Evolutionary conservation across 2,329 filamentous ascomycete genomes (phyloP).

Genomic region (Chrysoporthe deuterocubensis): DNA sequence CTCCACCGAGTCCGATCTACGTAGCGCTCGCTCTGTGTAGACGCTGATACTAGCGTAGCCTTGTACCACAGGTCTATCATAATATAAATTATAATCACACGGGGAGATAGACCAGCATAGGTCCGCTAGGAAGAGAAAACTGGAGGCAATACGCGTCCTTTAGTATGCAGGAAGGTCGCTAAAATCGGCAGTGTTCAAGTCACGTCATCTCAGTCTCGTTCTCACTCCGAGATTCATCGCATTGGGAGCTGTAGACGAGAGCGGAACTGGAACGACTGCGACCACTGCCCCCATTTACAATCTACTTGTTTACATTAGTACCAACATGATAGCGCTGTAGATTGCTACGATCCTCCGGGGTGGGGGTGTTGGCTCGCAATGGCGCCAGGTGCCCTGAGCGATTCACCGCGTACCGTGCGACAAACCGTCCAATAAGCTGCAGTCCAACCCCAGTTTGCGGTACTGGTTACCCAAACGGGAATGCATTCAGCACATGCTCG

Average conservation of each 20-base stretch:
- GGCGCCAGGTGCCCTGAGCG: too few species aligned
- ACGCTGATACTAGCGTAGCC: too few species aligned
- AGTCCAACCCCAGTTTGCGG: neutral
- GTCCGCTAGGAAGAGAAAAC: neutral
- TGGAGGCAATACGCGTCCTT: neutral
- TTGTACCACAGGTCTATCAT: too few species aligned
- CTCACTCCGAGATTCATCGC: neutral
- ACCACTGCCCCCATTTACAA: neutral
- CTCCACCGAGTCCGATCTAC: too few species aligned
- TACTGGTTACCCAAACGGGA: constrained; percentile 8
- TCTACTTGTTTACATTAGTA: neutral
- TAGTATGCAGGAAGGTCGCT: neutral
- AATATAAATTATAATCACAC: too few species aligned
- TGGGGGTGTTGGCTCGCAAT: neutral
- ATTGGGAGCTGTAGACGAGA: neutral
- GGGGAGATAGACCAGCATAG: too few species aligned
- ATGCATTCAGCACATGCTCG: neutral
- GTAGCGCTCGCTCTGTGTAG: too few species aligned
- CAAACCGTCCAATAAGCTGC: neutral
- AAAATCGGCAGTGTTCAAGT: neutral
- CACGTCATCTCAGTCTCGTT: neutral
- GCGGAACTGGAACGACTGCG: neutral
- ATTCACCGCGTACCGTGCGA: too few species aligned
- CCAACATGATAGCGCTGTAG: too few species aligned
- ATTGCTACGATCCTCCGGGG: too few species aligned